Percentiles rank a stretch among this genome's conserved stretches.
Evolutionary conservation across 2,329 filamentous ascomycete species (phyloP).

Genomic region (Stemphylium beticola): DNA sequence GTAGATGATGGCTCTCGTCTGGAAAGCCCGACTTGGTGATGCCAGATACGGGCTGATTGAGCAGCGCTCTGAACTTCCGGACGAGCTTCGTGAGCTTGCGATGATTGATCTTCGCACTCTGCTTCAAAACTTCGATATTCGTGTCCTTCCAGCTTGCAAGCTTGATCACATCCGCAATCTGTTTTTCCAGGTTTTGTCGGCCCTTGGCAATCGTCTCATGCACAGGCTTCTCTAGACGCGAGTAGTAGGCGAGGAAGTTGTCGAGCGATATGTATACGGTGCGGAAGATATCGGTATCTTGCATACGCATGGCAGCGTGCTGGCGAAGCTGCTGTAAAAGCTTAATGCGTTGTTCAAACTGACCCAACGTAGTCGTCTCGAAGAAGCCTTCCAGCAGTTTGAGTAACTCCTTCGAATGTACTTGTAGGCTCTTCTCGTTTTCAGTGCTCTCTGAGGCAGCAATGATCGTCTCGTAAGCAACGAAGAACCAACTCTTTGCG

Average conservation of each 20-base stretch:
- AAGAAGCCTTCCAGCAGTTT: conserved; percentile 81
- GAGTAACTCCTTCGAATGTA: conserved; percentile 73
- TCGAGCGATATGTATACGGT: conserved; percentile 68
- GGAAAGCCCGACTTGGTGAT: conserved; percentile 53
- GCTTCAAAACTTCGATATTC: conserved; percentile 85
- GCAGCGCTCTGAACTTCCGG: conserved; percentile 81
- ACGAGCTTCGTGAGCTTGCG: conserved; percentile 90
- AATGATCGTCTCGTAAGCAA: conserved; percentile 90
- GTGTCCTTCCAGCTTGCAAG: conserved; percentile 98
- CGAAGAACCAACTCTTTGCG: conserved; percentile 92
- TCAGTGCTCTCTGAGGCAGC: conserved; percentile 72
- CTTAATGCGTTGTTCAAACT: conserved; percentile 74
- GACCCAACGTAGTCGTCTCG: conserved; percentile 76
- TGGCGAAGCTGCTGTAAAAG: conserved; percentile 68
- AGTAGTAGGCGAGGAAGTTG: conserved; percentile 80
- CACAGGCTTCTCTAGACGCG: conserved; percentile 71
- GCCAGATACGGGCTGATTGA: conserved; percentile 75
- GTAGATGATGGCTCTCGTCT: conserved; percentile 26
- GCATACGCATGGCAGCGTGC: conserved; percentile 68
- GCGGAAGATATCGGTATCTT: conserved; percentile 59
- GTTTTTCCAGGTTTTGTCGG: conserved; percentile 80
- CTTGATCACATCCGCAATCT: conserved; percentile 90
- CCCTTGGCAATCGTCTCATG: conserved; percentile 69
- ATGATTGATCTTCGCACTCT: conserved; percentile 90
- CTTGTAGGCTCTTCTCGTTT: conserved; percentile 63